Evolutionary conservation across 2,329 filamentous ascomycete species (phyloP).

Genomic region (Diplocarpon rosae): DNA sequence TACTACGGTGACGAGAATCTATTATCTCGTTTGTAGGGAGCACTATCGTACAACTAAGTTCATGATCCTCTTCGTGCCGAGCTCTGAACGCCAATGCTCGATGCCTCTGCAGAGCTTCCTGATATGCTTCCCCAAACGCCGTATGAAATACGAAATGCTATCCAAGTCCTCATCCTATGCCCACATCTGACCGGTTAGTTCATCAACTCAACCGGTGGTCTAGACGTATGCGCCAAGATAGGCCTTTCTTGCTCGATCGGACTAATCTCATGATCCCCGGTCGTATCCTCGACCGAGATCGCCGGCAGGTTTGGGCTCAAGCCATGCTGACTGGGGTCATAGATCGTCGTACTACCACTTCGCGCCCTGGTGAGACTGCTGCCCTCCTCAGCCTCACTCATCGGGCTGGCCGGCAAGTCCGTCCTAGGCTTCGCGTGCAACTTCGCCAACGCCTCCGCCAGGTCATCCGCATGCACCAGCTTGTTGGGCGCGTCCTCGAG

Average conservation of each 20-base stretch:
- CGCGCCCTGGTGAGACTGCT: conserved; percentile 26
- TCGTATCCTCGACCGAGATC: conserved; percentile 58
- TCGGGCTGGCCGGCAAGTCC: conserved; percentile 32
- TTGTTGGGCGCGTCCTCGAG: conserved; percentile 62
- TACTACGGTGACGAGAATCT: neutral
- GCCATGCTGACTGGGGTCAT: conserved; percentile 47
- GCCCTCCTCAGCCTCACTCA: conserved; percentile 28
- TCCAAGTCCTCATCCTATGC: neutral
- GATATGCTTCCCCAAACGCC: conserved; percentile 2
- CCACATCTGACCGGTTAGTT: conserved; percentile 3
- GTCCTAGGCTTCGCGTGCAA: conserved; percentile 37
- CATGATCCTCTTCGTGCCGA: conserved; percentile 4
- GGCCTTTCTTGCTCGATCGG: conserved; percentile 34
- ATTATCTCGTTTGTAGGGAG: neutral
- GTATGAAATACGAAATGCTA: conserved; percentile 4
- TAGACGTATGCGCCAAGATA: conserved; percentile 47
- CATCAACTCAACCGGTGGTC: conserved; percentile 58
- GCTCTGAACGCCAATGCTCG: conserved; percentile 10
- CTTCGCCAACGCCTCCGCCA: conserved; percentile 54
- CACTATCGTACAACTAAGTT: conserved; percentile 10
- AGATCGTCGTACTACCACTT: conserved; percentile 55
- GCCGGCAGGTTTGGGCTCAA: conserved; percentile 47
- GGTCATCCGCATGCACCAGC: conserved; percentile 56
- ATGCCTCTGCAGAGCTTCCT: conserved; percentile 19
- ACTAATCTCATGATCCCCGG: conserved; percentile 35